These are phyloP conservation scores for Penicillium digitatum DNA, from an alignment of 2,329 filamentous ascomycete species.

Conservation along the genomic window DNA sequence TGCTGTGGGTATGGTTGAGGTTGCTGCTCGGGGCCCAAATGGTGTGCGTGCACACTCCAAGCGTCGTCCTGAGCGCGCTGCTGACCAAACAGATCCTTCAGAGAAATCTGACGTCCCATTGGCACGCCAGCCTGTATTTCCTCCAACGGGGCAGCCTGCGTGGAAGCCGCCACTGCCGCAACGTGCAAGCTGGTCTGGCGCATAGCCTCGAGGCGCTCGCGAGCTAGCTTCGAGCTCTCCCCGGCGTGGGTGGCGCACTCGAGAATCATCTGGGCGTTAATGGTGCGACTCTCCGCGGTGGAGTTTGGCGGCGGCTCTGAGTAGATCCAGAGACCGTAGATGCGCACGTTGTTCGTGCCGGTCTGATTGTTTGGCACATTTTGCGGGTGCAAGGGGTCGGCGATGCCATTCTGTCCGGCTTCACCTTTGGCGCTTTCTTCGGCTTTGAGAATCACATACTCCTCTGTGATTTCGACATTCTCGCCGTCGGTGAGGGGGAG, in stretches of 20 bases:
- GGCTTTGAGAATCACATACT: slow-evolving; percentile 58
- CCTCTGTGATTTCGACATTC: slow-evolving; percentile 62
- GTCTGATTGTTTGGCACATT: slow-evolving; percentile 1
- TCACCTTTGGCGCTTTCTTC: slow-evolving; percentile 33
- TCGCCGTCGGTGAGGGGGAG: slow-evolving; percentile 56
- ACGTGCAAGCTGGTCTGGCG: slow-evolving; percentile 33
- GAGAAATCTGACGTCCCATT: slow-evolving; percentile 52
- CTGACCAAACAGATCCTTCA: slow-evolving; percentile 54
- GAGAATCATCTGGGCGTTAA: slow-evolving; percentile 53
- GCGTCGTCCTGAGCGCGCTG: slow-evolving; percentile 51
- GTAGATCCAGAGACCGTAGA: slow-evolving; percentile 64
- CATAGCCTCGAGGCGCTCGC: slow-evolving; percentile 37
- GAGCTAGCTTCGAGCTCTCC: slow-evolving; percentile 45
- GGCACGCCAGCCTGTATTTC: slow-evolving; percentile 42
- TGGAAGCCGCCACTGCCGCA: slow-evolving; percentile 29
- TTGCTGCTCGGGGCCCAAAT: slow-evolving; percentile 21
- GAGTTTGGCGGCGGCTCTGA: slow-evolving; percentile 55
- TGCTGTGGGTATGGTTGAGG: slow-evolving; percentile 11
- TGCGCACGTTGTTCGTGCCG: slow-evolving; percentile 29
- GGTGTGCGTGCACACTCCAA: slow-evolving; percentile 50
- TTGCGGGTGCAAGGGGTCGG: slow-evolving; percentile 13
- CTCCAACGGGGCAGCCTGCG: slow-evolving; percentile 32
- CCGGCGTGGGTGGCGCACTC: slow-evolving; percentile 54
- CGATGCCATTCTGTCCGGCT: slow-evolving; percentile 22
- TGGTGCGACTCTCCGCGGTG: slow-evolving; percentile 50